These are phyloP conservation scores for Chloromonas sp. DNA, from an alignment of 163 green algal species.

Conservation along the genomic window DNA sequence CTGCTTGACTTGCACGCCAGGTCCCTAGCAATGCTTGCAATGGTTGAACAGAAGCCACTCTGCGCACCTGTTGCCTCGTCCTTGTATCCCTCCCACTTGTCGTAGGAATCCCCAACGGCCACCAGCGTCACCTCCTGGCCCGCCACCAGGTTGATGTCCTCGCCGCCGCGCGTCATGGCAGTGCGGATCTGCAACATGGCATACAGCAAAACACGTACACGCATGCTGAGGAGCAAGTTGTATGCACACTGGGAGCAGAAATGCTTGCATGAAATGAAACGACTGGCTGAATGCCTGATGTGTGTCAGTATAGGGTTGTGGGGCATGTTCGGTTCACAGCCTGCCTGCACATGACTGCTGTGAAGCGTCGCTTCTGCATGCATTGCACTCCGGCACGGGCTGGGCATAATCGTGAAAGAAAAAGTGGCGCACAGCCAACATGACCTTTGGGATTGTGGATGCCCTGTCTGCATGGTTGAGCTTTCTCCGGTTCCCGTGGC, in stretches of 20 bases:
- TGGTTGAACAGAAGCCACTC: too few species aligned
- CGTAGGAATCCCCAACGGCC: conserved; percentile 53
- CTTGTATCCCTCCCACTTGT: conserved; percentile 47
- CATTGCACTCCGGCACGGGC: too few species aligned
- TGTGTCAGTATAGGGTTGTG: neutral
- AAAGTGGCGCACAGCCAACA: too few species aligned
- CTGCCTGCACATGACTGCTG: too few species aligned
- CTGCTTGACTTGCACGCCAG: too few species aligned
- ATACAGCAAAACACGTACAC: conserved; percentile 4
- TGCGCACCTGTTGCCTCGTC: conserved; percentile 15
- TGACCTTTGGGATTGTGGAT: too few species aligned
- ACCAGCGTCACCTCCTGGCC: conserved; percentile 56
- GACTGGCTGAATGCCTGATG: neutral
- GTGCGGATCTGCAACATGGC: conserved; percentile 21
- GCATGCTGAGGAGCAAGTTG: neutral
- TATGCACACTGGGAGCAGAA: neutral
- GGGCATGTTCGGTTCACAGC: too few species aligned
- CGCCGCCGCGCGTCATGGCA: conserved; percentile 41
- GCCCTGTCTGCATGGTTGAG: too few species aligned
- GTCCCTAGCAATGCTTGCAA: too few species aligned
- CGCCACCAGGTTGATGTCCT: conserved; percentile 38
- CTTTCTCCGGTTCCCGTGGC: too few species aligned
- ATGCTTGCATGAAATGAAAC: neutral
- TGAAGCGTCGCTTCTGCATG: too few species aligned
- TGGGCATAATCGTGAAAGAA: too few species aligned